Percentiles rank a stretch among this genome's conserved stretches.
phyloP scores from a whole-genome alignment of 1,284 basidiomycete species.

The Gomphus bonarii region DNA sequence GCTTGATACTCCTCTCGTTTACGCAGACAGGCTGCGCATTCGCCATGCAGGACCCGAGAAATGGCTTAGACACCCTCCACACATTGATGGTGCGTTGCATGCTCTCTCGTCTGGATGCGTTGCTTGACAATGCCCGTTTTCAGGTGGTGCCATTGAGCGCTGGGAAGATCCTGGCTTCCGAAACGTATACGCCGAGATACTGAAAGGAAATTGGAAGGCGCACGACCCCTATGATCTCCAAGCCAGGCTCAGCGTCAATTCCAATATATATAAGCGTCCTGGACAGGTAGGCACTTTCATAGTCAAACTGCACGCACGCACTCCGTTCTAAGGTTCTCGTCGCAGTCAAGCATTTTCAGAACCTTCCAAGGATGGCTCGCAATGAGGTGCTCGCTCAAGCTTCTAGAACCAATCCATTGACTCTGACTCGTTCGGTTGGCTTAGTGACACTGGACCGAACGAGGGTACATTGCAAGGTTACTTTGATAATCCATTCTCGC shows the following conservation, averaged over 20 bases:
- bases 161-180: constrained; percentile 76
- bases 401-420: background rate
- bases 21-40: constrained; percentile 79
- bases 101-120: background rate
- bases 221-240: constrained; percentile 65
- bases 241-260: constrained; percentile 49
- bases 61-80: constrained; percentile 64
- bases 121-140: background rate
- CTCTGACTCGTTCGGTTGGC: constrained; percentile 16
- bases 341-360: constrained; percentile 51
- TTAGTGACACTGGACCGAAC: constrained; percentile 56
- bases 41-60: constrained; percentile 58
- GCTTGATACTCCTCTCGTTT: constrained; percentile 57
- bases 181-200: constrained; percentile 53
- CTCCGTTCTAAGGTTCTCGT: background rate
- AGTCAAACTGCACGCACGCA: background rate
- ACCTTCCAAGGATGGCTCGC: constrained; percentile 76
- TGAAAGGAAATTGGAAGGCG: constrained; percentile 56
- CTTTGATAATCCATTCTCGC: background rate
- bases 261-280: constrained; percentile 49
- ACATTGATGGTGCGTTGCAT: constrained; percentile 51
- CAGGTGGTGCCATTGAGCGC: constrained; percentile 70
- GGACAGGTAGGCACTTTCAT: constrained; percentile 41
- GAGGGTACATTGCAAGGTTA: constrained; percentile 56
- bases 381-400: constrained; percentile 41